Evolutionary conservation across 768 basidiomycete genomes (phyloP), one percentile per base, ranked within the genome.

Genomic region (Kwoniella bestiolae): DNA sequence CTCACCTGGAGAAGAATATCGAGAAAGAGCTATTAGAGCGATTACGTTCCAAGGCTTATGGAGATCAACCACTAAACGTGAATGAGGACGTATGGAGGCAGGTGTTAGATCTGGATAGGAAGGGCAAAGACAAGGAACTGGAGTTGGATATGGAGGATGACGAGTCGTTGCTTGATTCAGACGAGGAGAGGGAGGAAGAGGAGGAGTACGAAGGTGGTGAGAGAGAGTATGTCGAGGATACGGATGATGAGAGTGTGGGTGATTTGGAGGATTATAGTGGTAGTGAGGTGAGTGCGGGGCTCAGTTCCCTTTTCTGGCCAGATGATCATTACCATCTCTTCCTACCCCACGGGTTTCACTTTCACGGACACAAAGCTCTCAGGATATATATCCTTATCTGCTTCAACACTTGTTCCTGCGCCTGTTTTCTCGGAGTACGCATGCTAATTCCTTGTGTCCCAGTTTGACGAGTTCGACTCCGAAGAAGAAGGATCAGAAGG

Each of bases 11-110:
- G 81, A 89, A 88, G 63, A 91, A 91, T 12, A 97, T 99, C 73
- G 91, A 97, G 81, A 92, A 92, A 77, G 96, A 99, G 78, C 87
- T 98, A 26, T 88, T 99, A 51, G 93, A 95, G 73, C 91, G 96
- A 18, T 86, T 99, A 21, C 94, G 94, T 83, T 90, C 90, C 58
- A 96, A 96, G 81, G 94, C 95, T 18, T 98, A 99, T 77, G 95
- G 96, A 46, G 95, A 98, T 76, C 90, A 91, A 34, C 96, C 96
- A 12, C 86, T 99, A 47, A 98, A 99, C 81, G 94, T 99, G 63
- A 98, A 99, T 81, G 96, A 99, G 82, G 88, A 85, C 45, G 94
- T 98, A 8, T 98, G 96, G 96, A 87, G 89, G 69, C 88, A 91
- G 2, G 89, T 99, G 57, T 83, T 98, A 45, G 92, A 96, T 76